A percentile compares a stretch with the other conserved stretches of the same genome.
Evolutionary conservation across 164 flowering plant genomes (phyloP).

Genomic region (Santalum album): DNA sequence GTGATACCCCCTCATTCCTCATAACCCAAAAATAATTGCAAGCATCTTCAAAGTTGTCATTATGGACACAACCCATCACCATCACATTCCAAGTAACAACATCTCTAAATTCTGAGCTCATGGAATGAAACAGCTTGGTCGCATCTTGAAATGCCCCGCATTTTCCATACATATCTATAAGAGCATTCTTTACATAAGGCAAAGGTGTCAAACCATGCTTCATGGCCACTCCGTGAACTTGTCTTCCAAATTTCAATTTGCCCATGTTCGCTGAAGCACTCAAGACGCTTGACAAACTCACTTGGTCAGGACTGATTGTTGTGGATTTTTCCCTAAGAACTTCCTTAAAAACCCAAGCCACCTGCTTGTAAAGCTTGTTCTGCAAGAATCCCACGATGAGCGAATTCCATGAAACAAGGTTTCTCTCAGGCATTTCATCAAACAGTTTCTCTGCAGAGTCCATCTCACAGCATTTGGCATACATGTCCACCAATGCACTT

Average conservation of each 20-base stretch:
- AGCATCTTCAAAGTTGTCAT: constrained; percentile 39
- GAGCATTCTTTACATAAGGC: constrained; percentile 36
- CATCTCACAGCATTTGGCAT: constrained; percentile 35
- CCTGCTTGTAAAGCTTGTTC: constrained; percentile 26
- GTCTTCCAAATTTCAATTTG: constrained; percentile 31
- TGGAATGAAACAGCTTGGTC: constrained; percentile 22
- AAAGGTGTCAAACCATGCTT: constrained; percentile 26
- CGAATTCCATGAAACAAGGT: constrained; percentile 59
- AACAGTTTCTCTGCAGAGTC: constrained; percentile 33
- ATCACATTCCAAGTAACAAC: constrained; percentile 56
- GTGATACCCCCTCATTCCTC: constrained; percentile 39
- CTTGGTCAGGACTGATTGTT: constrained; percentile 33
- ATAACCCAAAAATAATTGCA: constrained; percentile 43
- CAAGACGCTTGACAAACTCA: constrained; percentile 40
- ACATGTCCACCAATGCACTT: constrained; percentile 49
- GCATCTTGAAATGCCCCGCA: constrained; percentile 40
- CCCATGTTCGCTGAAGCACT: constrained; percentile 40
- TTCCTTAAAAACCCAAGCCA: constrained; percentile 21
- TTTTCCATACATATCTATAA: constrained; percentile 54
- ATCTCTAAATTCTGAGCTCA: constrained; percentile 20
- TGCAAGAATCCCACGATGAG: constrained; percentile 46
- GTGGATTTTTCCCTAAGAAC: constrained; percentile 19
- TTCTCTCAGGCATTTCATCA: constrained; percentile 53
- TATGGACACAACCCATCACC: constrained; percentile 40
- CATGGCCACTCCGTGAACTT: constrained; percentile 37